Conservation (phyloP, 352 stramenopile species). For the Phytophthora agathidicida region DNA sequence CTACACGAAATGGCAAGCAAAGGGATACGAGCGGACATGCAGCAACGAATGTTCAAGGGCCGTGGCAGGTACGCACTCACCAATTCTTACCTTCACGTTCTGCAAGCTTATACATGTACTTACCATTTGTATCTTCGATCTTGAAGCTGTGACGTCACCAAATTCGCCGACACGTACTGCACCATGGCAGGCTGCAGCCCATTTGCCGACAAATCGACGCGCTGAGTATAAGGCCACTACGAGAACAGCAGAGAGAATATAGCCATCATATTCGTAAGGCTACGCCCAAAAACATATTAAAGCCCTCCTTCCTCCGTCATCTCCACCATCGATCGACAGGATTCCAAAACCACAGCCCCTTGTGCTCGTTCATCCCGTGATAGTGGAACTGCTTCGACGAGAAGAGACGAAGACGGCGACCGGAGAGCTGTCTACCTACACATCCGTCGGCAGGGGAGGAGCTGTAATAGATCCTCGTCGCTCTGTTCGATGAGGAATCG, state of each 20-base stretch:
- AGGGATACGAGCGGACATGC: conserved; percentile 74
- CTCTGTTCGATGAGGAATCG: conserved; percentile 46
- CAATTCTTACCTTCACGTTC: conserved; percentile 9
- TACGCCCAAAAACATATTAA: conserved; percentile 42
- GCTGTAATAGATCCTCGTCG: conserved; percentile 55
- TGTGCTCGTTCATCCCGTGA: conserved; percentile 17
- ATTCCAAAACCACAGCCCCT: conserved; percentile 13
- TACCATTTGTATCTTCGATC: conserved; percentile 10
- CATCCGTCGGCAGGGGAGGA: conserved; percentile 25
- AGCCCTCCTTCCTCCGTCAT: conserved; percentile 33
- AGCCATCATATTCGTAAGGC: conserved; percentile 28
- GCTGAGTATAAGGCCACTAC: conserved; percentile 36
- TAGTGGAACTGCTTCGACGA: conserved; percentile 19
- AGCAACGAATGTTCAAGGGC: conserved; percentile 84
- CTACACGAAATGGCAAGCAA: conserved; percentile 74
- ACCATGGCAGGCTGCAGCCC: conserved; percentile 87
- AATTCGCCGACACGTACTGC: conserved; percentile 85
- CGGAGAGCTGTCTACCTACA: conserved; percentile 38
- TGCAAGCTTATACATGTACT: conserved; percentile 8
- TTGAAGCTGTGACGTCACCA: conserved; percentile 79
- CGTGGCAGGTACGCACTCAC: conserved; percentile 57
- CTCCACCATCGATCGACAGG: conserved; percentile 25
- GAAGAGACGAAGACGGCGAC: conserved; percentile 14
- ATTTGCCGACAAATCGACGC: conserved; percentile 86
- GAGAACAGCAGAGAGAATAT: conserved; percentile 14